Evolutionary conservation across 805 yeast species (phyloP), one percentile per base, ranked within the genome.

Genomic region (Zygoascus flipseniorum): DNA sequence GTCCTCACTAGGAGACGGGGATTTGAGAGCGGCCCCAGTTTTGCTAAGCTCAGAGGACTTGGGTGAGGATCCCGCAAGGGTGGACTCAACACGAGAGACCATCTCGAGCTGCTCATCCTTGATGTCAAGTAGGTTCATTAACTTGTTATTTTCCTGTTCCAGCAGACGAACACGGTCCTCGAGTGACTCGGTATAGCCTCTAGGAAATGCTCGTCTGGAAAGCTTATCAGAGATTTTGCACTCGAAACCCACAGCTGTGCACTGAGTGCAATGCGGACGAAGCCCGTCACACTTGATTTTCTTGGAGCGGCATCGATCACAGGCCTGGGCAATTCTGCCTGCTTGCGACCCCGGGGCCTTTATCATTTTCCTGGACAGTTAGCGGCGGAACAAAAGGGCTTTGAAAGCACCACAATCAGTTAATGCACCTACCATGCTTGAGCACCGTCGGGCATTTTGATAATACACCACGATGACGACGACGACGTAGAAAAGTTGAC

Each of bases 141-240:
- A 68, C 62, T 85, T 77, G 58, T 81, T 79, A 65, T 87, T 88
- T 62, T 89, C 95, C 2, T 84, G 79, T 66, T 89, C 96, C 20
- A 90, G 73, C 63, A 85, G 93, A 49, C 96, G 74, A n/a, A 89
- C 83, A 50, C 96, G 73, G 63, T 88, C 95, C 65, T 89, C 97
- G 52, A 89, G 68, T 1, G 89, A 83, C 69, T 89, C 97, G 0
- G 97, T 89, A 62, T 89, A 89, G 0, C 97, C 97, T 65, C 95
- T 76, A 0, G 97, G 97, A 62, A 84, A 89, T 0, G 96, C 92
- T 57, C 90, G 74, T 54, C 97, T 76, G 0, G 90, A 79, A n/a
- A 89, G 73, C 60, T 85, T 84, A 65, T 89, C 96, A 16, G 90
- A 82, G n/a, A 88, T 85, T 53, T 84, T 84, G 68, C 97, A 89